A percentile compares a stretch with the other conserved stretches of the same genome.
These are phyloP conservation scores for Pseudocercospora vitis DNA, from an alignment of 2,329 filamentous ascomycete genomes.

Conservation along the genomic window DNA sequence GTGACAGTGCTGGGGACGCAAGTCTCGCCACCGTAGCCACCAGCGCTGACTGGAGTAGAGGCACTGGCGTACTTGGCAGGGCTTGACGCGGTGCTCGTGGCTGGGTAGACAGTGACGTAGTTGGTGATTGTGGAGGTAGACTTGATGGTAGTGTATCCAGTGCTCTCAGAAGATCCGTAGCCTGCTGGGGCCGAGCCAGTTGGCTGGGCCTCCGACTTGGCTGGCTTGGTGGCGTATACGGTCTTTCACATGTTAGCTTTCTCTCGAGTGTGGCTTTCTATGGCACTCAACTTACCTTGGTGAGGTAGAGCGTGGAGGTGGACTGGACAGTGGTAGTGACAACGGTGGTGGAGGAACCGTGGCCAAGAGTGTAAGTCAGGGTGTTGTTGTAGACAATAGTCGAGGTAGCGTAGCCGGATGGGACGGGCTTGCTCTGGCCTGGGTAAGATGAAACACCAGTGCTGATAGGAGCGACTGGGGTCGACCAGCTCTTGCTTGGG, in stretches of 20 bases:
- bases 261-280: not conserved
- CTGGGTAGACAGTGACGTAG: conserved; percentile 39
- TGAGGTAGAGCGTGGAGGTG: conserved; percentile 38
- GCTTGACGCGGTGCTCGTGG: conserved; percentile 16
- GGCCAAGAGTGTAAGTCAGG: conserved; percentile 39
- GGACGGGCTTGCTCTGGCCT: conserved; percentile 19
- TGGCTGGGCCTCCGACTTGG: conserved; percentile 10
- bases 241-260: conserved; percentile 18
- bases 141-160: conserved; percentile 30
- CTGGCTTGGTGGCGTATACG: conserved; percentile 30
- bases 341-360: conserved; percentile 36
- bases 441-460: conserved; percentile 25
- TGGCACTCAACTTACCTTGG: conserved; percentile 15
- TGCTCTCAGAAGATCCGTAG: conserved; percentile 13
- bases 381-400: conserved; percentile 35
- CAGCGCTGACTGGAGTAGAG: conserved; percentile 14
- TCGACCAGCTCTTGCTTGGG: conserved; percentile 24
- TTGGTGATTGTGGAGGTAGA: conserved; percentile 38
- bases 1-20: conserved; percentile 37
- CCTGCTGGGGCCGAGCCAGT: conserved; percentile 15
- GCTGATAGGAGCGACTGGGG: conserved; percentile 14
- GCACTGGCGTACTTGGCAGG: conserved; percentile 19
- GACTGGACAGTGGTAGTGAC: conserved; percentile 39
- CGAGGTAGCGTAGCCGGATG: conserved; percentile 26
- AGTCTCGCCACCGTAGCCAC: conserved; percentile 20